Base-by-base conservation (phyloP, 208 protist genomes). In the Crithidia expoeki region DNA sequence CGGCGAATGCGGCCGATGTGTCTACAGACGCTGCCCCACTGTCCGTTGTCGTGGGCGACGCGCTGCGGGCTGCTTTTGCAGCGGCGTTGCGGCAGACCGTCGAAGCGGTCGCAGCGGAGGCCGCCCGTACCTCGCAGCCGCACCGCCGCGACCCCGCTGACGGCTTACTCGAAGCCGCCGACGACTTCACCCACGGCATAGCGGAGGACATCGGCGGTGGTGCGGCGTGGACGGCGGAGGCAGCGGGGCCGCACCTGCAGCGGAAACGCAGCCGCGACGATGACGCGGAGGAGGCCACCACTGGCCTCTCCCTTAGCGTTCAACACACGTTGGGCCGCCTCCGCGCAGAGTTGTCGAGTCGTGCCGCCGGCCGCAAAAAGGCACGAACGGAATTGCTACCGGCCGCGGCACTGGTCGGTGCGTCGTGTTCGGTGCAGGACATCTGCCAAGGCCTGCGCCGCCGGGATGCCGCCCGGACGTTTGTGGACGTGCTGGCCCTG, bases 401-500 rank as follows among this genome's bases (percentile, higher is more conserved):
- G 11, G 38, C 68, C 0, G 36, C 44, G 21, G 25, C 63, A 27
- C 67, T 83, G n/a, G 81, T 83, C 11, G 79, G 75, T 17, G 40
- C 55, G 19, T 61, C 56, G 14, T 92, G 87, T 69, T 34, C 65
- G 38, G 59, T 96, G 47, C 68, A 77, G 11, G 79, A 81, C 3
- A 62, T 94, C 10, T 83, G 80, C 66, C 38, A 65, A 19, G 80
- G 69, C 23, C 67, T 94, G 53, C 79, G 71, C 42, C 81, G 87
- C 9, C 85, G 85, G 12, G 88, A 93, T 28, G 89, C 85, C 16
- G 92, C 92, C 2, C 82, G 89, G 1, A 60, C 82, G 9, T 96
- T 96, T 74, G 92, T 93, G 33, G 89, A 93, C 66, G 59, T 96
- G 14, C 73, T 96, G 0, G 74, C 83, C 12, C 67, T 96, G 0